Evolutionary conservation across 257 asterid genomes (phyloP), one percentile per base, ranked within the genome.

Genomic region (Penstemon barbatus): DNA sequence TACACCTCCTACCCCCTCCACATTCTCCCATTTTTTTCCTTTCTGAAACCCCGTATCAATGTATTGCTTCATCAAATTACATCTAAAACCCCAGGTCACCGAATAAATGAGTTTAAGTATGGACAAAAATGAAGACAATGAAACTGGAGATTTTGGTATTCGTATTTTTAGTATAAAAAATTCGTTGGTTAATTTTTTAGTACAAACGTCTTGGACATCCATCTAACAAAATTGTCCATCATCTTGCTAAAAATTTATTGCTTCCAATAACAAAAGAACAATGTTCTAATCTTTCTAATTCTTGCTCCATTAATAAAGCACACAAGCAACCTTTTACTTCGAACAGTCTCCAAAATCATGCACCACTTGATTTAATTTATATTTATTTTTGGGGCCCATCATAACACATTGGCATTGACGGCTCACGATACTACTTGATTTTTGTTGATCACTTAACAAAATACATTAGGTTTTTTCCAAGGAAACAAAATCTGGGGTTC

Each of bases 171-270:
- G 18, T 15, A 15, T 15, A 15, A 15, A 15, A 15, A 0, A 15
- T 15, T 15, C 18, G 18, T 15, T 15, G 18, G 18, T 15, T 15
- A 0, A 15, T n/a, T 15, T 15, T 15, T 15, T 15, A 15, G 18
- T 15, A 63, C 38, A 46, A 45, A 53, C 63, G 63, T 12, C 63
- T 67, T 13, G 52, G 63, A 6, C 63, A 67, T 54, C 71, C 63
- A 2, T 54, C 41, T 8, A 25, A 5, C 10, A 67, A 67, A 12
- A 5, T 36, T 7, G 52, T 53, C 9, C 39, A 54, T 5, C 36
- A 13, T 68, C 57, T 52, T 3, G n/a, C 12, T 52, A 52, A 52
- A 10, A 10, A 15, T 52, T 52, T 52, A 0, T 7, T 4, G 19
- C 57, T 52, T 52, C 57, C 57, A 10, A 12, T 52, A 3, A 52